A percentile compares a stretch with the other conserved stretches of the same genome.
Conservation (phyloP, 73 alveolate genomes). For the Paramecium tetraurelia region DNA sequence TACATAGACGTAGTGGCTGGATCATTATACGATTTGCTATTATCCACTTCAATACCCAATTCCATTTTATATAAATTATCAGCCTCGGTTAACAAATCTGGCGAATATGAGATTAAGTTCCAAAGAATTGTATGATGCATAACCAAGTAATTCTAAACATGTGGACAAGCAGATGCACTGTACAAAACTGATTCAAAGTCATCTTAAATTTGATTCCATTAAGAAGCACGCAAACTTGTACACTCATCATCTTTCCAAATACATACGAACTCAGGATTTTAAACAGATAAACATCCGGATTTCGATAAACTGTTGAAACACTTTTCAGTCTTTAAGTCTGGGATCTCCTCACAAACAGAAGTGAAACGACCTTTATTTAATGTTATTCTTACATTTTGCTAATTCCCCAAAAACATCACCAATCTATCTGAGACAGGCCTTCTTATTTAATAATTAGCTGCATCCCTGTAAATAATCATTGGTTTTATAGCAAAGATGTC, state of each 20-base stretch:
- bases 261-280: background rate
- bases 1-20: background rate
- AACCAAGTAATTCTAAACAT: background rate
- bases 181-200: background rate
- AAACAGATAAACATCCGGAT: background rate
- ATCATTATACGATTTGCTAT: background rate
- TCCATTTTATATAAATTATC: background rate
- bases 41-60: background rate
- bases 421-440: slow-evolving; percentile 6
- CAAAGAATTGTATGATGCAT: background rate
- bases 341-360: background rate
- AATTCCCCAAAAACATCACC: background rate
- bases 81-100: slow-evolving; percentile 29
- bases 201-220: background rate
- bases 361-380: background rate
- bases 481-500: background rate
- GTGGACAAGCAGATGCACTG: slow-evolving; percentile 40
- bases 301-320: background rate
- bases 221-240: background rate
- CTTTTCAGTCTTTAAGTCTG: background rate
- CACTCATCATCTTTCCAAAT: slow-evolving; percentile 13
- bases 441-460: background rate
- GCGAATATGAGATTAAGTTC: background rate
- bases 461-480: slow-evolving; percentile 6
- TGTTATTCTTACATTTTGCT: background rate